These are phyloP conservation scores for Leishmania guyanensis DNA, from an alignment of 208 protist species.

Conservation along the genomic window DNA sequence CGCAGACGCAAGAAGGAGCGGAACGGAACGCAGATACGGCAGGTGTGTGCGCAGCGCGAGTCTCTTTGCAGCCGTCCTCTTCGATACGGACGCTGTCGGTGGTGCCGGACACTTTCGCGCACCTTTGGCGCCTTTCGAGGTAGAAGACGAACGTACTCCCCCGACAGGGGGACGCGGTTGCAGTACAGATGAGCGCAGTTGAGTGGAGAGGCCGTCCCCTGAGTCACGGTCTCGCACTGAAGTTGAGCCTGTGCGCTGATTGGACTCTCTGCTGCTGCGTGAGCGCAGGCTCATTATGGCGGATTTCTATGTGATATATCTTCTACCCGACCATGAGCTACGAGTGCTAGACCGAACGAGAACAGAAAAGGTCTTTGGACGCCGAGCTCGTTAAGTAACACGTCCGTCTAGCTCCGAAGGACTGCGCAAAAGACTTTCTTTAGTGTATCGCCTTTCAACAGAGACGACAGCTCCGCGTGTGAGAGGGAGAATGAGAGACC, in stretches of 20 bases:
- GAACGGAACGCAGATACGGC: conserved; percentile 23
- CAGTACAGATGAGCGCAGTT: not conserved
- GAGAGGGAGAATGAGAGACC: not conserved
- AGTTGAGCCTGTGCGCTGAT: conserved; percentile 6
- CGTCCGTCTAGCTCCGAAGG: not conserved
- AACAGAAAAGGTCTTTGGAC: not conserved
- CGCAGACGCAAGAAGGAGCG: not conserved
- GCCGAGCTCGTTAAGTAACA: not conserved
- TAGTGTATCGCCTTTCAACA: not conserved
- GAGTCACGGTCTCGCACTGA: conserved; percentile 5
- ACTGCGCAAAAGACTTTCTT: not conserved
- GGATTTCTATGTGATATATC: not conserved
- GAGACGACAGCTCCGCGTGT: not conserved
- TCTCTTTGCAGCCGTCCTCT: conserved; percentile 19
- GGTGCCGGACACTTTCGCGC: not conserved
- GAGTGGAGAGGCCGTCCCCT: not conserved
- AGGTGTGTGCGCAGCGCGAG: conserved; percentile 26
- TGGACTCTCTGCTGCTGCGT: conserved; percentile 3
- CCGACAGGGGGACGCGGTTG: conserved; percentile 2
- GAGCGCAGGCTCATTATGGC: conserved; percentile 10
- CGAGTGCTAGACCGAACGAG: not conserved
- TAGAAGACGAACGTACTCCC: not conserved
- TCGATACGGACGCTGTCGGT: conserved; percentile 6
- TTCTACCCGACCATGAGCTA: not conserved
- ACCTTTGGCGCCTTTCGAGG: not conserved